Base-by-base conservation (phyloP, 2,329 filamentous ascomycete species). In the Neofusicoccum cordaticola region DNA sequence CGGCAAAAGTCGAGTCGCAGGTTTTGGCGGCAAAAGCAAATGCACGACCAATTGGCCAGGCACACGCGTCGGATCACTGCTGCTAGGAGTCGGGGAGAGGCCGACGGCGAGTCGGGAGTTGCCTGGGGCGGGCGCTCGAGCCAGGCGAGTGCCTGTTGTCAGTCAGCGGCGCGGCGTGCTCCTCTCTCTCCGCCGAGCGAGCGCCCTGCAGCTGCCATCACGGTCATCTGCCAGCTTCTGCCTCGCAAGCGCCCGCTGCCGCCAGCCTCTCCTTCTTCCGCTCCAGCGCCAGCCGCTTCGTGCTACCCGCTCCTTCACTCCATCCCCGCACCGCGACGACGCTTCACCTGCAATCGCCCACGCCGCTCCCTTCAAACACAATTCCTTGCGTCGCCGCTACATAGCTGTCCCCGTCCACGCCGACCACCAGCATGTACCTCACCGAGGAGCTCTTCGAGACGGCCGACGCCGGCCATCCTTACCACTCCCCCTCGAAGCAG, bases 361-460 rank as follows among this genome's bases (percentile, higher is more conserved):
- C 50, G 39, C 37, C 51, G 51, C 31, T 57, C 44, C n/a, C 51
- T 64, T 47, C 42, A 27, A 57, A 12, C 27, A 4, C 48, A 27
- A 22, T 53, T 57, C 50, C 42, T 31, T 19, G 27, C 42, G 8
- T 31, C 50, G 50, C n/a, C 50, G 5, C 50, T 34, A n/a, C 6
- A 11, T 15, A 48, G 35, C 45, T 27, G 51, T 34, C 15, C 12
- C 4, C 15, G 9, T 7, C 51, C n/a, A 5, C 34, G 11, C 9
- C 13, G n/a, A n/a, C 9, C 31, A 12, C 19, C 37, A 56, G 22
- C 31, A 64, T 64, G 62, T 64, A 64, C 51, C 42, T 64, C 19
- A 64, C 62, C 11, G 62, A 64, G 51, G 62, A 64, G 35, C 52
- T 64, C 44, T 64, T 64, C 51, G 44, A 58, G 44, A 39, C 51